These are phyloP conservation scores for Xylaria sp. DNA, from an alignment of 2,329 filamentous ascomycete species.

Conservation along the genomic window DNA sequence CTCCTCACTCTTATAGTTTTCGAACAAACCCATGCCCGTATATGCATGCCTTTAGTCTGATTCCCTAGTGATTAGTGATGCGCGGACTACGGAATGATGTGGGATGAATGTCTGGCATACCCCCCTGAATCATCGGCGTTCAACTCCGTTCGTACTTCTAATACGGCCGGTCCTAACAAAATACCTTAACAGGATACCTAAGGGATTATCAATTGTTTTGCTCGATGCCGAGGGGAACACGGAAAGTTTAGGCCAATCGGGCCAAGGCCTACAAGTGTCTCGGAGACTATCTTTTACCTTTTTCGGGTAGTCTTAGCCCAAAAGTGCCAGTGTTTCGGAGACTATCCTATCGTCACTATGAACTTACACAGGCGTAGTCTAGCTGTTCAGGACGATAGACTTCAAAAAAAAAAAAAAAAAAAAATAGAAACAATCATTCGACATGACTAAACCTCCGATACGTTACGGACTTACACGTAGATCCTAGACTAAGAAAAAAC, in stretches of 20 bases:
- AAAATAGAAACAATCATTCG: too few relatives aligned
- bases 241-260: constrained; percentile 1
- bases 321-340: background rate
- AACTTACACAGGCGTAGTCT: too few relatives aligned
- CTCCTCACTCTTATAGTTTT: constrained; percentile 22
- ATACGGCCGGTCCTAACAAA: background rate
- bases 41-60: background rate
- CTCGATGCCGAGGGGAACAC: background rate
- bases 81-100: too few relatives aligned
- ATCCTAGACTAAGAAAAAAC: background rate
- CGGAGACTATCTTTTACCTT: background rate
- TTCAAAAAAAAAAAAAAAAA: too few relatives aligned
- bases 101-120: background rate
- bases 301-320: background rate
- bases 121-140: background rate
- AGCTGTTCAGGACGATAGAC: too few relatives aligned
- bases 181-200: too few relatives aligned
- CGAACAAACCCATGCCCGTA: background rate
- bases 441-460: background rate
- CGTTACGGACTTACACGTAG: background rate
- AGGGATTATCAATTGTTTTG: background rate
- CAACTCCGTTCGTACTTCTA: background rate
- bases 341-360: background rate
- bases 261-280: background rate
- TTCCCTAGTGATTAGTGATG: too few relatives aligned